Evolutionary conservation across 2,329 filamentous ascomycete genomes (phyloP).

Genomic region (Juglanconis oblonga): DNA sequence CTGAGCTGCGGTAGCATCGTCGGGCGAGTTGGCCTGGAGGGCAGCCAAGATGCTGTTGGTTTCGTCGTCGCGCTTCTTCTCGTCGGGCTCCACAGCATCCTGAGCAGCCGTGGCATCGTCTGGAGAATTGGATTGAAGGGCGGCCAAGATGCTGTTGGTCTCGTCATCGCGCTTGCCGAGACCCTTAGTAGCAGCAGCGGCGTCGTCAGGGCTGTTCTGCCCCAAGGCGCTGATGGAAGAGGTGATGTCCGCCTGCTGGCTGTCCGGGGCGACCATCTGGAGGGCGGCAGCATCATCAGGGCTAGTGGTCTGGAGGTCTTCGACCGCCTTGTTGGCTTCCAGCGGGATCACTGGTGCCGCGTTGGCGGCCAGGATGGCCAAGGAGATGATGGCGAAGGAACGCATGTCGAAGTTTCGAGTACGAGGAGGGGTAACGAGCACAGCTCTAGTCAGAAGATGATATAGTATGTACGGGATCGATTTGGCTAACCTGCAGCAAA

Average conservation of each 20-base stretch:
- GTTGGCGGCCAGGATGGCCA: conserved; percentile 5
- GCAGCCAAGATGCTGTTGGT: not conserved
- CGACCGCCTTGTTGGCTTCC: conserved; percentile 3
- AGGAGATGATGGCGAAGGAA: conserved; percentile 7
- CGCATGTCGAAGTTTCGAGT: conserved; percentile 1
- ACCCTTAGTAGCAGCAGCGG: not conserved
- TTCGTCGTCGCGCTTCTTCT: conserved; percentile 5
- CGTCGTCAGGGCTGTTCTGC: conserved; percentile 11
- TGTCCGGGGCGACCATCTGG: conserved; percentile 6
- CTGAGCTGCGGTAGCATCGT: not conserved
- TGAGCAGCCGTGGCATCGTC: conserved; percentile 3
- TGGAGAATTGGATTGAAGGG: conserved; percentile 1
- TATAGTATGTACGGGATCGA: not conserved
- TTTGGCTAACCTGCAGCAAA: not conserved
- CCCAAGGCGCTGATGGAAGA: not conserved
- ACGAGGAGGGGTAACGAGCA: conserved; percentile 2
- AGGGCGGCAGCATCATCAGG: conserved; percentile 8
- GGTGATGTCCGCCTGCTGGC: conserved; percentile 3
- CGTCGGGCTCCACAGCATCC: conserved; percentile 5
- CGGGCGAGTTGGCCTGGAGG: not conserved
- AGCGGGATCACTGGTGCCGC: conserved; percentile 10
- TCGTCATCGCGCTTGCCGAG: conserved; percentile 5
- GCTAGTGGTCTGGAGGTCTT: conserved; percentile 2
- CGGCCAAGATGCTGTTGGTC: not conserved
- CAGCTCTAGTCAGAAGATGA: conserved; percentile 4